A percentile compares a stretch with the other conserved stretches of the same genome.
phyloP scores from a whole-genome alignment of 2,329 filamentous ascomycete genomes.

The Coleophoma cylindrospora region DNA sequence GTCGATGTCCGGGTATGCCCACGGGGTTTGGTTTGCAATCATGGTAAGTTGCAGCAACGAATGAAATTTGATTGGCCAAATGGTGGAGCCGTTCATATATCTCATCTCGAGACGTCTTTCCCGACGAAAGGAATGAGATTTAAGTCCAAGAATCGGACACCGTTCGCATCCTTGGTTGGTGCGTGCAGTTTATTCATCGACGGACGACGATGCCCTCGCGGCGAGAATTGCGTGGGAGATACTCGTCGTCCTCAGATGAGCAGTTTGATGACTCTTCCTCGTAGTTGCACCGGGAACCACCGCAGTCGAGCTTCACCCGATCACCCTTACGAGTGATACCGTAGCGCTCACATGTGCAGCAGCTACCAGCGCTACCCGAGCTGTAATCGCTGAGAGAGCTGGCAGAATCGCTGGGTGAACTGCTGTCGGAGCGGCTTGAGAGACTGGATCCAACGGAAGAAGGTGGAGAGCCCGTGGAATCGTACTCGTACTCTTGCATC shows the following conservation, averaged over 20 bases:
- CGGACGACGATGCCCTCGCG: constrained; percentile 59
- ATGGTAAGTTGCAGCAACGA: constrained; percentile 20
- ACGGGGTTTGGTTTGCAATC: constrained; percentile 11
- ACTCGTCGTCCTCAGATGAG: constrained; percentile 57
- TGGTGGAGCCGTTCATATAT: no score
- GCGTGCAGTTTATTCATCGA: constrained; percentile 16
- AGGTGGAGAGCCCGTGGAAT: constrained; percentile 54
- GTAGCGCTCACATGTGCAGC: constrained; percentile 93
- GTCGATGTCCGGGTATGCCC: constrained; percentile 5
- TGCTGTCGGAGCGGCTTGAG: constrained; percentile 69
- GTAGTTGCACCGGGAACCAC: constrained; percentile 82
- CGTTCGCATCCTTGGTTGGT: background rate
- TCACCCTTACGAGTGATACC: constrained; percentile 92
- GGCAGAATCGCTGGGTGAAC: constrained; percentile 58
- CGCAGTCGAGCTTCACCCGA: constrained; percentile 94
- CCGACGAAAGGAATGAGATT: constrained; percentile 1
- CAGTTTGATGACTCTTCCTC: constrained; percentile 70
- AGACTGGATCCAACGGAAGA: constrained; percentile 68
- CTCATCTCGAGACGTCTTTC: constrained; percentile 3
- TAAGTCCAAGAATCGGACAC: background rate
- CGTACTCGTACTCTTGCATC: constrained; percentile 46
- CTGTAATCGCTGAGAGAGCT: constrained; percentile 70
- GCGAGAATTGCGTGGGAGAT: constrained; percentile 50
- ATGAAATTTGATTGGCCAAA: constrained; percentile 7
- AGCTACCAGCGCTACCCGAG: constrained; percentile 60